Conservation (phyloP, 768 basidiomycete species). For the Mrakia hoshinonis region DNA sequence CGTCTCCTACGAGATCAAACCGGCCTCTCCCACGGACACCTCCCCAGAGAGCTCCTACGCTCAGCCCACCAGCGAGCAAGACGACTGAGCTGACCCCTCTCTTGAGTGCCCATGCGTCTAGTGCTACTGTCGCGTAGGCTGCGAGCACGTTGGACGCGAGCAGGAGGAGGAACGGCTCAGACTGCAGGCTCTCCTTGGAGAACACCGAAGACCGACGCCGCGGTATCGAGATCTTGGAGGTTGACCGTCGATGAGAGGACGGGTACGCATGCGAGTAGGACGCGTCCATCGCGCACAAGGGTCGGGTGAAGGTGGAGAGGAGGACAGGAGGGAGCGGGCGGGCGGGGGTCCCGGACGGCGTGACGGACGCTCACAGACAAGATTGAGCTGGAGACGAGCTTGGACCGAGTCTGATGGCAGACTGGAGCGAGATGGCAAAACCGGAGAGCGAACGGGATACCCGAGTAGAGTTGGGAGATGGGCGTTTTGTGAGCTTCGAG, state of each 20-base stretch:
- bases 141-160: background rate
- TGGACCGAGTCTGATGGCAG: background rate
- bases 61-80: background rate
- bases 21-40: conserved; percentile 9
- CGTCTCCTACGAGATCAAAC: conserved; percentile 7
- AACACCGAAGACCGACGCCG: background rate
- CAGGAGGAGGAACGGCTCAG: conserved; percentile 10
- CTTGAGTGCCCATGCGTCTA: conserved; percentile 1
- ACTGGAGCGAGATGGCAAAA: background rate
- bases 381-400: background rate
- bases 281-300: background rate
- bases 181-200: background rate
- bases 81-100: background rate
- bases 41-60: conserved; percentile 3
- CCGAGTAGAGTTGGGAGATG: background rate
- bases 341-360: background rate
- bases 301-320: background rate
- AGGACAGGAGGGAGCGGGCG: background rate
- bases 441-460: too few relatives aligned
- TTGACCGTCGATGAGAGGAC: conserved; percentile 25
- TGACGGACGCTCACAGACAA: background rate
- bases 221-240: conserved; percentile 12
- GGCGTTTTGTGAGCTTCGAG: too few relatives aligned
- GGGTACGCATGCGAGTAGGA: conserved; percentile 25
- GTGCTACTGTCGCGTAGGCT: conserved; percentile 3